These are phyloP conservation scores for Noccaea caerulescens DNA, from an alignment of 345 rosid species.

Conservation along the genomic window DNA sequence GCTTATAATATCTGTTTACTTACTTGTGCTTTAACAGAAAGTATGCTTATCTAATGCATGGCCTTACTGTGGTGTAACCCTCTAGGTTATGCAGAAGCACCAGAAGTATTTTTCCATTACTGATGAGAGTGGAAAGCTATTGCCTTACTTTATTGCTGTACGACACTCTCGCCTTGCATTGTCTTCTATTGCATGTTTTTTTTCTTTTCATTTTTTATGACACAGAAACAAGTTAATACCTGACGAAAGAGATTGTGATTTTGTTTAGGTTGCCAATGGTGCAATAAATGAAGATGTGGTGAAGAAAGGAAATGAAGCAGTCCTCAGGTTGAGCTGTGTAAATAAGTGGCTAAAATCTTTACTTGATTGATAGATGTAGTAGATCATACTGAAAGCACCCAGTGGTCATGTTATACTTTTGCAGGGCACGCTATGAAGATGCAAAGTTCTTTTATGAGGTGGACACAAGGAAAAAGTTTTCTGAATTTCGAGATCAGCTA, in stretches of 20 bases:
- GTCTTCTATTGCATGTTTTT: slow-evolving; percentile 26
- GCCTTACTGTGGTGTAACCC: slow-evolving; percentile 30
- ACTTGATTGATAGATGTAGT: slow-evolving; percentile 22
- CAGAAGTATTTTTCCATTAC: slow-evolving; percentile 85
- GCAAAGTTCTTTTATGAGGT: slow-evolving; percentile 93
- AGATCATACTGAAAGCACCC: slow-evolving; percentile 19
- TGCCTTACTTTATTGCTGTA: slow-evolving; percentile 90
- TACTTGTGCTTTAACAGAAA: slow-evolving; percentile 18
- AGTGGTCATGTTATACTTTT: slow-evolving; percentile 30
- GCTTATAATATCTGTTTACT: slow-evolving; percentile 2
- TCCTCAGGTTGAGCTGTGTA: slow-evolving; percentile 70
- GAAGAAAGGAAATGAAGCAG: slow-evolving; percentile 97
- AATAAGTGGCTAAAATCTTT: slow-evolving; percentile 25
- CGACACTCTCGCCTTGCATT: slow-evolving; percentile 41
- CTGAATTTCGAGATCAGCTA: slow-evolving; percentile 75
- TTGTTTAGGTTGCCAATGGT: slow-evolving; percentile 92
- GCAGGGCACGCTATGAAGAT: slow-evolving; percentile 98
- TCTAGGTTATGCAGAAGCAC: slow-evolving; percentile 96
- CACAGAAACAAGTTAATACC: slow-evolving; percentile 17
- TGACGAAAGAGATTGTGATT: slow-evolving; percentile 34
- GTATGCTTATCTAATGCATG: slow-evolving; percentile 18
- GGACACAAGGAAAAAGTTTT: slow-evolving; percentile 71
- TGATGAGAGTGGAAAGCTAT: slow-evolving; percentile 66
- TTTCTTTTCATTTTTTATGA: slow-evolving; percentile 14
- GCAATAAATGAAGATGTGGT: slow-evolving; percentile 74